These are phyloP conservation scores for Suillus luteus DNA, from an alignment of 768 basidiomycete genomes.

Conservation along the genomic window DNA sequence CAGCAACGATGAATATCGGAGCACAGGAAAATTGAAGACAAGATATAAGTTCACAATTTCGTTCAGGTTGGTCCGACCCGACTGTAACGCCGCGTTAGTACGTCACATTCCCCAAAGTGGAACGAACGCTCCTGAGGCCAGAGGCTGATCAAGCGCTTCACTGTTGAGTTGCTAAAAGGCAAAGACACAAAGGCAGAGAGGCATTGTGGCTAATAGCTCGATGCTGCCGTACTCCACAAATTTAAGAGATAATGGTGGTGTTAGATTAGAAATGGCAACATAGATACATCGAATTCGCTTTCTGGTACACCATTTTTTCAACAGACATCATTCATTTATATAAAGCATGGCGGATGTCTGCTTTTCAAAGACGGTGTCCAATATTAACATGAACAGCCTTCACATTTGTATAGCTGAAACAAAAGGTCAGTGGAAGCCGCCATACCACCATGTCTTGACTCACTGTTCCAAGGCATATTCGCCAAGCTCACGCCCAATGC, in stretches of 20 bases:
- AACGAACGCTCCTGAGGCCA: background rate
- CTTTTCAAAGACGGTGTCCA: slow-evolving; percentile 19
- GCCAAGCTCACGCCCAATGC: slow-evolving; percentile 72
- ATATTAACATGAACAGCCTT: slow-evolving; percentile 73
- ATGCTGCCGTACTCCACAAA: background rate
- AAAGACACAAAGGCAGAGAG: background rate
- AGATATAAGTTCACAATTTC: background rate
- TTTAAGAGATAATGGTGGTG: background rate
- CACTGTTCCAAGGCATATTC: slow-evolving; percentile 50
- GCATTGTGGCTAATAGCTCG: background rate
- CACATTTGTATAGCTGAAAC: slow-evolving; percentile 59
- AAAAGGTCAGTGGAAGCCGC: slow-evolving; percentile 1
- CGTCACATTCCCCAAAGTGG: background rate
- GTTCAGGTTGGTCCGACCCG: slow-evolving; percentile 3
- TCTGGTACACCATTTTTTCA: background rate
- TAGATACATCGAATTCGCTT: background rate
- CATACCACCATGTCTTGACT: background rate
- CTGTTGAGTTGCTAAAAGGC: background rate
- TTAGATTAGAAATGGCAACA: background rate
- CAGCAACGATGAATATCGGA: background rate
- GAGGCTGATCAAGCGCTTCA: background rate
- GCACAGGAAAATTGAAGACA: background rate
- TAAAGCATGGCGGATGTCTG: background rate
- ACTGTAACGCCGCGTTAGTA: background rate
- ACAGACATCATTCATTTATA: background rate